Base-by-base conservation (phyloP, 805 yeast genomes). In the Soucietia sequanensis region DNA sequence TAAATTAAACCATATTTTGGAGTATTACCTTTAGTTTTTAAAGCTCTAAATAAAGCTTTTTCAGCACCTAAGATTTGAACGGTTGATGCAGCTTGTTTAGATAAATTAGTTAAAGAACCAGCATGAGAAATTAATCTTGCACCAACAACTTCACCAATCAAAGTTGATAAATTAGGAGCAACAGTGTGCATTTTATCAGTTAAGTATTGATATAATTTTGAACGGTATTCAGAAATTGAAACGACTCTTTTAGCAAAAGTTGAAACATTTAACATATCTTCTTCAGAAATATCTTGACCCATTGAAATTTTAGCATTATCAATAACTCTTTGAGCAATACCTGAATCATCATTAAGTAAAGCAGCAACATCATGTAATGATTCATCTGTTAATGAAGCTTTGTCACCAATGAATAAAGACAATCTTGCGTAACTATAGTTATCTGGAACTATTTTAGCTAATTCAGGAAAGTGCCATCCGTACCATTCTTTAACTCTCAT, bases 401-500 rank as follows among this genome's bases (percentile, higher is more conserved):
- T 93, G 72, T 93, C 95, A 68, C 80, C 78, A 61, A 93, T 87
- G 68, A 76, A 75, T 44, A 88, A 68, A 42, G 88, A 86, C 44
- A 91, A 76, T 62, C 76, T 80, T 50, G 97, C 96, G 65, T 76
- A 90, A 44, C 75, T 70, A 72, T 84, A 85, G 75, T 88, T 89
- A 67, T 90, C 96, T 49, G 87, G 80, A 35, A 86, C 95, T 54
- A 90, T 77, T 69, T 84, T 86, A 53, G 95, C 93, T 69, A 89
- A 78, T 72, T 89, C 97, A 40, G 97, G 97, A 81, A 93, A 89
- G 64, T 89, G 97, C 97, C 97, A 89, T 54, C 96, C 95, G 70
- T 89, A 89, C 97, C 97, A 89, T 70, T 89, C 97, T 72, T 89
- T 87, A 48, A 85, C 93, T 69, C 97, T 81, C 97, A 89, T 89